Conservation (phyloP, 257 asterid genomes). For the Solanum medicagineum region DNA sequence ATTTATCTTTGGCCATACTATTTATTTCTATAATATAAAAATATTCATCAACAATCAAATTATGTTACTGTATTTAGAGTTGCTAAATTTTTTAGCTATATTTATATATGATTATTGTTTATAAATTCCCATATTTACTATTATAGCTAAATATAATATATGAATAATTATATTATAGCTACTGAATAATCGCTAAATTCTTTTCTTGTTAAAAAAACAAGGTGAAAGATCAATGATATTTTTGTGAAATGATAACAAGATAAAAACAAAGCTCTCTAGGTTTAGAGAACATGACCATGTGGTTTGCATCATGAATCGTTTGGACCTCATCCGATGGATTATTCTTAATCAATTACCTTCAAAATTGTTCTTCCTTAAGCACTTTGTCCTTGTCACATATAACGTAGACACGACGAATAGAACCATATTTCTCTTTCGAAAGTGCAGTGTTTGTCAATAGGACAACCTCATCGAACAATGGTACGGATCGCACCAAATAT, state of each 20-base stretch:
- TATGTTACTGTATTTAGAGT: too few relatives aligned
- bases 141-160: too few relatives aligned
- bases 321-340: constrained; percentile 27
- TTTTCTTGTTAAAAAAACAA: neutral
- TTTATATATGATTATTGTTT: too few relatives aligned
- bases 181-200: too few relatives aligned
- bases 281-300: constrained; percentile 36
- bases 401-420: constrained; percentile 21
- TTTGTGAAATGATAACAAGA: constrained; percentile 5
- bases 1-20: too few relatives aligned
- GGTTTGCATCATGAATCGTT: constrained; percentile 21
- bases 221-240: neutral
- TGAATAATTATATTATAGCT: too few relatives aligned
- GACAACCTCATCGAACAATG: neutral
- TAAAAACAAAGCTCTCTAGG: constrained; percentile 12
- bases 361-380: neutral
- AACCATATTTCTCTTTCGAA: constrained; percentile 19
- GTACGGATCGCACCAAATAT: constrained; percentile 17
- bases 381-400: constrained; percentile 14
- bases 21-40: too few relatives aligned
- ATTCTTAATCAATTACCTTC: constrained; percentile 22
- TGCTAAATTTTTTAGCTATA: too few relatives aligned
- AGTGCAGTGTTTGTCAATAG: neutral
- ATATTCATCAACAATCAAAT: too few relatives aligned
- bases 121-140: too few relatives aligned